Evolutionary conservation across 495 filamentous ascomycete genomes (phyloP), one percentile per base, ranked within the genome.

Genomic region (Lophium mytilinum): DNA sequence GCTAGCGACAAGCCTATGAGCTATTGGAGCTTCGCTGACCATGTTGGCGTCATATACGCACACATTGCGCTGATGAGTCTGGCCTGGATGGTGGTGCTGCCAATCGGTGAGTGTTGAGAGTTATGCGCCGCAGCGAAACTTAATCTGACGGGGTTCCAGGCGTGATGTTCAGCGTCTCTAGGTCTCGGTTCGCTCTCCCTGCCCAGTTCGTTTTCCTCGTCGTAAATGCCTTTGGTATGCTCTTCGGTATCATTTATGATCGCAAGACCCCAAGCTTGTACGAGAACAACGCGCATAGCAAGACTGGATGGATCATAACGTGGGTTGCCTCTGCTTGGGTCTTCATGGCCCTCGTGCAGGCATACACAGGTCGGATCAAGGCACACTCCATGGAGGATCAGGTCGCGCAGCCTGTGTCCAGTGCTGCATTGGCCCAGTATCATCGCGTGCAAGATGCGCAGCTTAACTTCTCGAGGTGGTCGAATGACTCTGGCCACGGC

Each of bases 401-500:
- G 68, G 76, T 9, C 86, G 89, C 66, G 18, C 77, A 91, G 37
- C 86, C 83, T 5, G 77, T 91, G 12, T 83, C 87, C 5, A 83
- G 78, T 0, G 79, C 84, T 52, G 82, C 82, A 48, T 83, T 86
- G 75, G 82, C 75, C 39, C 77, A 82, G 62, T 81, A 84, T 62
- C 72, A 81, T 50, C 78, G 76, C 56, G 75, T 74, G 37, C 76
- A 78, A 51, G 69, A 73, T 7, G 68, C 68, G 37, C 70, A 69
- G 37, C 66, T 71, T 37, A 69, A 78, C 53, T 70, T 70, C 11
- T 79, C 82, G 64, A 83, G 89, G 39, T 87, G 80, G 71, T 95
- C 89, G 5, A 76, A 85, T 49, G 93, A 96, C 69, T 96, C 91
- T 56, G 90, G 89, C 2, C 91, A 95, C 60, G 90, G 90, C 14